Percentiles rank a stretch among this genome's conserved stretches.
Conservation (phyloP, 2,329 filamentous ascomycete genomes). For the Beauveria scarabaeidicola region DNA sequence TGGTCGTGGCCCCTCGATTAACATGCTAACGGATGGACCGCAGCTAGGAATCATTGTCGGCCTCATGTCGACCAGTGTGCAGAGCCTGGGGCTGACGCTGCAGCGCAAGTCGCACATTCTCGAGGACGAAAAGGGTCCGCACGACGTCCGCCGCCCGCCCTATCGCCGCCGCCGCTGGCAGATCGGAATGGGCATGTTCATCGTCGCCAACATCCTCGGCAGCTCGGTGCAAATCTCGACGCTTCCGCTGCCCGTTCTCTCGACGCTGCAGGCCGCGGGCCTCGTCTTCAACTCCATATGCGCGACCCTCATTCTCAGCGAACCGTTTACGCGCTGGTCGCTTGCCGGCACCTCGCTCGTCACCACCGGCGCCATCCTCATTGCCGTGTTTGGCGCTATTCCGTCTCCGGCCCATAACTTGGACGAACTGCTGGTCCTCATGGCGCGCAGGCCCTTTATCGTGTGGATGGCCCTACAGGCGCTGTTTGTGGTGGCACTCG, state of each 20-base stretch:
- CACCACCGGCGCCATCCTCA: slow-evolving; percentile 78
- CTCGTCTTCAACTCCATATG: slow-evolving; percentile 98
- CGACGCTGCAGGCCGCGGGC: slow-evolving; percentile 89
- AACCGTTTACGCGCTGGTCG: slow-evolving; percentile 93
- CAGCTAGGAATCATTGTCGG: slow-evolving; percentile 91
- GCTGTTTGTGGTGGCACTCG: slow-evolving; percentile 61
- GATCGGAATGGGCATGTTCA: slow-evolving; percentile 94
- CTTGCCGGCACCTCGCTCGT: slow-evolving; percentile 83
- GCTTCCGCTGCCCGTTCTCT: slow-evolving; percentile 84
- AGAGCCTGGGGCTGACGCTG: slow-evolving; percentile 88
- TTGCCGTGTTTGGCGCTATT: slow-evolving; percentile 89
- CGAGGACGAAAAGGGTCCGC: slow-evolving; percentile 83
- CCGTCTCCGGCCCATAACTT: slow-evolving; percentile 86
- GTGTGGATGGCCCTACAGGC: slow-evolving; percentile 81
- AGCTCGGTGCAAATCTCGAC: slow-evolving; percentile 98
- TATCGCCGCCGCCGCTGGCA: slow-evolving; percentile 92
- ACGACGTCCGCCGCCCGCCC: slow-evolving; percentile 73
- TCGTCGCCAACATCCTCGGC: slow-evolving; percentile 86
- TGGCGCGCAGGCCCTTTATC: slow-evolving; percentile 68
- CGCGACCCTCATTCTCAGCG: slow-evolving; percentile 82
- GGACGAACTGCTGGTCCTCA: slow-evolving; percentile 66
- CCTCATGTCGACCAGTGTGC: slow-evolving; percentile 84
- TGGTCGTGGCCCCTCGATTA: not conserved
- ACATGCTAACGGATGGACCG: not conserved
- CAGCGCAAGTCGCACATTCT: slow-evolving; percentile 97